Percentiles rank a stretch among this genome's conserved stretches.
phyloP scores from a whole-genome alignment of 2,329 filamentous ascomycete genomes.

The Claviceps cyperi region DNA sequence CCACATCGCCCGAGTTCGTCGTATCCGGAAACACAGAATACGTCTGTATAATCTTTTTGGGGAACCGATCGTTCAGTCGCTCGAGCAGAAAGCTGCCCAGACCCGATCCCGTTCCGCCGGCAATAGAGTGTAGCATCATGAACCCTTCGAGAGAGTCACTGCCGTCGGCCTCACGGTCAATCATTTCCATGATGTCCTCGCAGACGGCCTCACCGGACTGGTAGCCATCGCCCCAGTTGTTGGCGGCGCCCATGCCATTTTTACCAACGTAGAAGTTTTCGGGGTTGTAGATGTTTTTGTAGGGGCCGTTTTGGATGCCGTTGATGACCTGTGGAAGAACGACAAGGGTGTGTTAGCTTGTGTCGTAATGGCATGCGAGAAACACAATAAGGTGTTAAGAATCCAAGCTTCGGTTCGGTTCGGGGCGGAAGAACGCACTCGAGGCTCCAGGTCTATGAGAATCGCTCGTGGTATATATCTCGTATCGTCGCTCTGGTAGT shows the following conservation, averaged over 20 bases:
- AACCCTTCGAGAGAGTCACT: slow-evolving; percentile 97
- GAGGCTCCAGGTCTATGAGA: slow-evolving; percentile 83
- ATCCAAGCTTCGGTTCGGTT: not conserved
- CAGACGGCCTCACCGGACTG: slow-evolving; percentile 81
- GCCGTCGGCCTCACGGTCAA: slow-evolving; percentile 93
- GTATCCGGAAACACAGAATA: slow-evolving; percentile 98
- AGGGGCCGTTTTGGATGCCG: slow-evolving; percentile 80
- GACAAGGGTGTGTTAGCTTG: not conserved
- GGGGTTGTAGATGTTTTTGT: slow-evolving; percentile 98
- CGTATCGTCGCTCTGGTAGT: slow-evolving; percentile 98
- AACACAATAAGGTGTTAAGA: not conserved
- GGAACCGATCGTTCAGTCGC: slow-evolving; percentile 89
- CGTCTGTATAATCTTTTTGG: slow-evolving; percentile 97
- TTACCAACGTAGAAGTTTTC: slow-evolving; percentile 98
- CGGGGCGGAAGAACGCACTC: slow-evolving; percentile 33
- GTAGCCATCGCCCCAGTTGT: slow-evolving; percentile 98
- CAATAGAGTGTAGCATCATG: slow-evolving; percentile 97
- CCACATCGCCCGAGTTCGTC: slow-evolving; percentile 72
- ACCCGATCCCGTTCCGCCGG: slow-evolving; percentile 91
- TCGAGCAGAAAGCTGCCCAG: slow-evolving; percentile 90
- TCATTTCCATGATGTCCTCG: slow-evolving; percentile 98
- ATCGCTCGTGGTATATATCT: slow-evolving; percentile 96
- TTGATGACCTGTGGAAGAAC: slow-evolving; percentile 53
- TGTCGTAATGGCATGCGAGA: not conserved
- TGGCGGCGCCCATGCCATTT: slow-evolving; percentile 83